These are phyloP conservation scores for Haemoproteus tartakovskyi DNA, from an alignment of 169 alveolate genomes.

Conservation along the genomic window DNA sequence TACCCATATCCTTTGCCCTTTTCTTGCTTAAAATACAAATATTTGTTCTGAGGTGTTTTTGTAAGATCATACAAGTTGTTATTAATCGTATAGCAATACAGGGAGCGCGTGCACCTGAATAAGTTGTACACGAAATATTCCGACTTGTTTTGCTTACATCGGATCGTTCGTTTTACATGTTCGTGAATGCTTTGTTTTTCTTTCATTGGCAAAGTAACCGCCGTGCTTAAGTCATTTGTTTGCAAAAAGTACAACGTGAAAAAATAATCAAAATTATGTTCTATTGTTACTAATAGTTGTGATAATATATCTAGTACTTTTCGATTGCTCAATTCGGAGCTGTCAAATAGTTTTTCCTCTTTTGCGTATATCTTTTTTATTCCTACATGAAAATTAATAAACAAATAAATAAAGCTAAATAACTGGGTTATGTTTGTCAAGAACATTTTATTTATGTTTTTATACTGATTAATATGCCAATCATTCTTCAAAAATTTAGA, in stretches of 20 bases:
- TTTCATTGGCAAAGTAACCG: constrained; percentile 12
- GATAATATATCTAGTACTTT: constrained; percentile 55
- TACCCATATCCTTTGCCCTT: no score
- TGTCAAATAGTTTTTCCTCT: constrained; percentile 46
- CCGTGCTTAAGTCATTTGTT: constrained; percentile 25
- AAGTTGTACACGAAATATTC: constrained; percentile 41
- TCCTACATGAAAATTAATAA: constrained; percentile 27
- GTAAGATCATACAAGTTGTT: constrained; percentile 41
- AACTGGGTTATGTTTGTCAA: constrained; percentile 26
- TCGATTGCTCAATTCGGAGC: constrained; percentile 30
- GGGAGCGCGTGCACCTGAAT: constrained; percentile 41
- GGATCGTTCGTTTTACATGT: constrained; percentile 38
- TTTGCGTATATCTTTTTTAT: constrained; percentile 38
- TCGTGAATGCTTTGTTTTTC: constrained; percentile 54
- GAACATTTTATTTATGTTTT: constrained; percentile 26
- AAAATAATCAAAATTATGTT: constrained; percentile 39
- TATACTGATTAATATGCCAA: constrained; percentile 18
- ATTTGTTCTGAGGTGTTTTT: no score
- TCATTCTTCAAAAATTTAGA: constrained; percentile 3
- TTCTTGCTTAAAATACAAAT: no score
- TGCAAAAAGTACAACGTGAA: constrained; percentile 50
- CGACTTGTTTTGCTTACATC: constrained; percentile 43
- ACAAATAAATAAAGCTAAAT: constrained; percentile 36
- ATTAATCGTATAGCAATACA: constrained; percentile 48
- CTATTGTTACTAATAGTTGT: constrained; percentile 30